phyloP scores from a whole-genome alignment of 1,139 yeast genomes.

The Yamadazyma mexicana region DNA sequence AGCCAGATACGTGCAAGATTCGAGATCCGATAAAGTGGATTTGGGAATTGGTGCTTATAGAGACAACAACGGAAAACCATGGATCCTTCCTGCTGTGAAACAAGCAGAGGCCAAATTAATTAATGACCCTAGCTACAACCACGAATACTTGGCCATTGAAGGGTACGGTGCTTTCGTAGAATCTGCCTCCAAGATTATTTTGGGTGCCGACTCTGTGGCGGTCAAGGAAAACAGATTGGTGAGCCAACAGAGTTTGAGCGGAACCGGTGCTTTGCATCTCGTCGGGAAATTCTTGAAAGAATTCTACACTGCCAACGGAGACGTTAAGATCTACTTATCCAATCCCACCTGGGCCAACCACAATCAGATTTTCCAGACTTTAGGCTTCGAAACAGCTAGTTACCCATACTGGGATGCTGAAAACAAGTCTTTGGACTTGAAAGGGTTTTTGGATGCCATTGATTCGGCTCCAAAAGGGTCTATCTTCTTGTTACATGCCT shows the following conservation, averaged over 20 bases:
- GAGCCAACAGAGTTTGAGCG: conserved; percentile 85
- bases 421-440: conserved; percentile 62
- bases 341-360: conserved; percentile 98
- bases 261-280: conserved; percentile 93
- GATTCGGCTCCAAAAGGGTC: conserved; percentile 74
- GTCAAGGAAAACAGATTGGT: conserved; percentile 56
- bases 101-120: conserved; percentile 62
- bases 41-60: conserved; percentile 96
- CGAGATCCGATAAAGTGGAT: conserved; percentile 72
- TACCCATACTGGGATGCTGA: conserved; percentile 79
- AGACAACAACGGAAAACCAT: conserved; percentile 89
- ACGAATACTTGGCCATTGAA: conserved; percentile 84
- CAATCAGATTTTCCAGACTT: conserved; percentile 69
- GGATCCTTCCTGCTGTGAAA: conserved; percentile 86
- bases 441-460: conserved; percentile 69
- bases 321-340: conserved; percentile 68
- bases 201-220: conserved; percentile 66
- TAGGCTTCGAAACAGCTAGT: conserved; percentile 60
- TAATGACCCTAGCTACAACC: conserved; percentile 65
- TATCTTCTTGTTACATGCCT: conserved; percentile 57
- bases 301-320: conserved; percentile 36
- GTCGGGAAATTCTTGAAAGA: conserved; percentile 73
- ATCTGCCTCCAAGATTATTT: conserved; percentile 76
- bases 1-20: conserved; percentile 68
- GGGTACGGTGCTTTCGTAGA: conserved; percentile 71